These are phyloP conservation scores for Delphinella strobiligena DNA, from an alignment of 2,329 filamentous ascomycete genomes.

Conservation along the genomic window DNA sequence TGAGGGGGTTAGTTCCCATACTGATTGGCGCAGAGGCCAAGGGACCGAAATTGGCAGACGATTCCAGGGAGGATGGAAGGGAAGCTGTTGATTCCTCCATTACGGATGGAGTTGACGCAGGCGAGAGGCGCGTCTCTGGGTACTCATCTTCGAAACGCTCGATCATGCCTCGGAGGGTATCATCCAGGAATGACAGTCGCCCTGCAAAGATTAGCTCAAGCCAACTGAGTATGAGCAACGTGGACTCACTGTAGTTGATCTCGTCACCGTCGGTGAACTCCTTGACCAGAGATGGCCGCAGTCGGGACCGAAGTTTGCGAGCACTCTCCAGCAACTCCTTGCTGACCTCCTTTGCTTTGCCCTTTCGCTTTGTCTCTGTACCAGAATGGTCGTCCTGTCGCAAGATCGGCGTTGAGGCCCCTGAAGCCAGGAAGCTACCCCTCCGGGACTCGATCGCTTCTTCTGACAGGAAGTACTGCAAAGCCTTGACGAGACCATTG, in stretches of 20 bases:
- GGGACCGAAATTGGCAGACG: slow-evolving; percentile 3
- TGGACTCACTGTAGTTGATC: slow-evolving; percentile 66
- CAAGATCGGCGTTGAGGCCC: slow-evolving; percentile 39
- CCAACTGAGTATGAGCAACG: slow-evolving; percentile 16
- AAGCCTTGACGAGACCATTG: slow-evolving; percentile 86
- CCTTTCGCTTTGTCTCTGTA: slow-evolving; percentile 22
- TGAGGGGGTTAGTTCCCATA: slow-evolving; percentile 12
- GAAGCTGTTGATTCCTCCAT: slow-evolving; percentile 1
- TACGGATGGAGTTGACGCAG: slow-evolving; percentile 8
- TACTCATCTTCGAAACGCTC: slow-evolving; percentile 93
- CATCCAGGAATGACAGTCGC: slow-evolving; percentile 73
- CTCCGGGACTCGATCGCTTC: slow-evolving; percentile 45
- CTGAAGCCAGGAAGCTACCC: slow-evolving; percentile 35
- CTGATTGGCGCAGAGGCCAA: slow-evolving; percentile 1
- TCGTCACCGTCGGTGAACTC: slow-evolving; percentile 62
- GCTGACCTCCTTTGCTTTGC: slow-evolving; percentile 82
- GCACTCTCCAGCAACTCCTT: slow-evolving; percentile 80
- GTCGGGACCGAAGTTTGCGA: slow-evolving; percentile 70
- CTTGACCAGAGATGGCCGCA: slow-evolving; percentile 73
- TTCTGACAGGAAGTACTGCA: slow-evolving; percentile 82
- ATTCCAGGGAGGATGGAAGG: slow-evolving; percentile 9
- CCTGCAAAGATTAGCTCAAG: too few species aligned
- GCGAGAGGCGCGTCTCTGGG: slow-evolving; percentile 61
- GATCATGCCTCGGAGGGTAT: slow-evolving; percentile 83
- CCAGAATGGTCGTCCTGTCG: slow-evolving; percentile 24